Evolutionary conservation across 2,329 filamentous ascomycete genomes (phyloP).

Genomic region (Colletotrichum sp.): DNA sequence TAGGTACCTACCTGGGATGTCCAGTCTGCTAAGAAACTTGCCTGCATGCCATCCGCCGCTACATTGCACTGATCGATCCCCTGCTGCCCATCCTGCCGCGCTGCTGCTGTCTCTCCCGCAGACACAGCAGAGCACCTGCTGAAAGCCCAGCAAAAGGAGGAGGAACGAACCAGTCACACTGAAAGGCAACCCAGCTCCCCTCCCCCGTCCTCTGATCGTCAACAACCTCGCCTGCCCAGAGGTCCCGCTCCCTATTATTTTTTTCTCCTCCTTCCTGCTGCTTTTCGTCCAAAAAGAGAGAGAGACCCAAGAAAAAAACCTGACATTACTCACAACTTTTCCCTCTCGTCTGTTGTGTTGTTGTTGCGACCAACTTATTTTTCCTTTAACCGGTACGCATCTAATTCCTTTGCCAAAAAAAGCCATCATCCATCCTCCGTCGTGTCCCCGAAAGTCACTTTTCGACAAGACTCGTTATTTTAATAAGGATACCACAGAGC

Average conservation of each 20-base stretch:
- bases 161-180: background rate
- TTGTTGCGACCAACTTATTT: background rate
- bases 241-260: conserved; percentile 3
- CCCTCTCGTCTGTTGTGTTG: conserved; percentile 6
- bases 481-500: conserved; percentile 12
- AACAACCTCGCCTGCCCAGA: conserved; percentile 7
- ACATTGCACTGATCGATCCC: background rate
- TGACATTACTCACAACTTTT: background rate
- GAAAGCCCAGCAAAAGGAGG: background rate
- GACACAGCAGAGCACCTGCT: background rate
- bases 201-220: background rate
- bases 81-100: background rate
- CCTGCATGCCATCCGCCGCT: background rate
- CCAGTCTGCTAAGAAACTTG: background rate
- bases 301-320: background rate
- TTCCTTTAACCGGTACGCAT: conserved; percentile 6
- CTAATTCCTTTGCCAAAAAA: background rate
- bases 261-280: background rate
- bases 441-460: background rate
- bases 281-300: background rate
- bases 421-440: background rate
- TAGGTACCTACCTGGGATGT: background rate
- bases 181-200: background rate
- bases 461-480: background rate
- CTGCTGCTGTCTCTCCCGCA: background rate